A percentile compares a stretch with the other conserved stretches of the same genome.
Evolutionary conservation across 179 eudicot genomes (phyloP).

Genomic region (Gypsophila paniculata): DNA sequence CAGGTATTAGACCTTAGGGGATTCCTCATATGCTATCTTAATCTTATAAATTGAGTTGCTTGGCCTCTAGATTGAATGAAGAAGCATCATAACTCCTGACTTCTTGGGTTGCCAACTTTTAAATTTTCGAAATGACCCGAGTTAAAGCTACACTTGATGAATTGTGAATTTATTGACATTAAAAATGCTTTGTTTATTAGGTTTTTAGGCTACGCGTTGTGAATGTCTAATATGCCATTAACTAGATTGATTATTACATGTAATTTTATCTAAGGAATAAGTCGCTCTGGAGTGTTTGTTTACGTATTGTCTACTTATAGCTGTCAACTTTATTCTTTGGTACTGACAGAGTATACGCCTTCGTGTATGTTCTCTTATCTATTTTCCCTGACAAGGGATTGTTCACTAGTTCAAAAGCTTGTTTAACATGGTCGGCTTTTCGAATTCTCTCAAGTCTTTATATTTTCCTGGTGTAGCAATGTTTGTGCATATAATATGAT

Average conservation of each 20-base stretch:
- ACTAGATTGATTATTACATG: conserved; percentile 6
- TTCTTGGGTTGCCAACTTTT: not conserved
- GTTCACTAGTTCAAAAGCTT: not conserved
- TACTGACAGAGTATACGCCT: not conserved
- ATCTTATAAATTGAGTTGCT: not conserved
- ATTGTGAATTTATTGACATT: not conserved
- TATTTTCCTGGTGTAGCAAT: not conserved
- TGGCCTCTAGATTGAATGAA: conserved; percentile 1
- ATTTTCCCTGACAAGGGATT: not conserved
- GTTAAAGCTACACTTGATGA: not conserved
- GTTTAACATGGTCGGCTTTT: conserved; percentile 6
- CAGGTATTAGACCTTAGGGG: conserved; percentile 49
- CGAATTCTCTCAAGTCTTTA: not conserved
- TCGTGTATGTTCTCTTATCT: not conserved
- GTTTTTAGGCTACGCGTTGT: not conserved
- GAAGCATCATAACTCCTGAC: conserved; percentile 4
- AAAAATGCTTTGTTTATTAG: not conserved
- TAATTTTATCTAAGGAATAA: not conserved
- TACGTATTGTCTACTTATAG: not conserved
- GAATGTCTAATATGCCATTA: not conserved
- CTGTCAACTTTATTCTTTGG: not conserved
- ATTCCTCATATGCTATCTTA: not conserved
- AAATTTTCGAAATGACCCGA: not conserved
- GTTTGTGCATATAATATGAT: not conserved
- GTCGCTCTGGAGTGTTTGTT: not conserved